These are phyloP conservation scores for Sporisorium reilianum DNA, from an alignment of 1,284 basidiomycete genomes.

Conservation along the genomic window DNA sequence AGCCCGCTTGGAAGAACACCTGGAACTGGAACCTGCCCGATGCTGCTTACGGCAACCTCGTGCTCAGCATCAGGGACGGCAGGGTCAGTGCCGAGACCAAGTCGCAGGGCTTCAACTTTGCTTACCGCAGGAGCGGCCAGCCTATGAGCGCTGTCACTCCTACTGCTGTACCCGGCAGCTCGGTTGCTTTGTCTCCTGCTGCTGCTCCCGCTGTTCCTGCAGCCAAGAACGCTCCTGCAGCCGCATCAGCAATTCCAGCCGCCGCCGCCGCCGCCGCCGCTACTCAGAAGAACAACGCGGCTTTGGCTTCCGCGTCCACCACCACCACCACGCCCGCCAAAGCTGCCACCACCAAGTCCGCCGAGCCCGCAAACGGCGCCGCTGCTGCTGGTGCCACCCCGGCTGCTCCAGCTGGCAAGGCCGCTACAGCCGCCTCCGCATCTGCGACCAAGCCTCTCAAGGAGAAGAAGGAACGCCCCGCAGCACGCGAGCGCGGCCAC, in stretches of 20 bases:
- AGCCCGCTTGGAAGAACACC: conserved; percentile 75
- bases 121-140: conserved; percentile 78
- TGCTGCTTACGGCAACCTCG: conserved; percentile 87
- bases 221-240: not conserved
- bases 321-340: not conserved
- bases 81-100: conserved; percentile 90
- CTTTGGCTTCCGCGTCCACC: conserved; percentile 4
- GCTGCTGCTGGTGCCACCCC: conserved; percentile 5
- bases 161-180: conserved; percentile 11
- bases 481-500: conserved; percentile 32
- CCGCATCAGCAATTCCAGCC: conserved; percentile 15
- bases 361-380: conserved; percentile 17
- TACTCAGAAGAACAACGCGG: conserved; percentile 4
- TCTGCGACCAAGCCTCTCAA: conserved; percentile 29
- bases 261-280: not conserved
- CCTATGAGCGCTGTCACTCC: conserved; percentile 45
- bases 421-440: conserved; percentile 7
- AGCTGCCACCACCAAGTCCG: conserved; percentile 2
- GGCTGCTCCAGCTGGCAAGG: conserved; percentile 3
- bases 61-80: conserved; percentile 90
- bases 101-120: conserved; percentile 95
- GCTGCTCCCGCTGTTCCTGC: conserved; percentile 18
- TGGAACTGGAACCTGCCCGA: conserved; percentile 99
- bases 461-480: conserved; percentile 39
- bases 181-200: conserved; percentile 4